phyloP scores from a whole-genome alignment of 768 basidiomycete species.

The Rubroboletus satanas region DNA sequence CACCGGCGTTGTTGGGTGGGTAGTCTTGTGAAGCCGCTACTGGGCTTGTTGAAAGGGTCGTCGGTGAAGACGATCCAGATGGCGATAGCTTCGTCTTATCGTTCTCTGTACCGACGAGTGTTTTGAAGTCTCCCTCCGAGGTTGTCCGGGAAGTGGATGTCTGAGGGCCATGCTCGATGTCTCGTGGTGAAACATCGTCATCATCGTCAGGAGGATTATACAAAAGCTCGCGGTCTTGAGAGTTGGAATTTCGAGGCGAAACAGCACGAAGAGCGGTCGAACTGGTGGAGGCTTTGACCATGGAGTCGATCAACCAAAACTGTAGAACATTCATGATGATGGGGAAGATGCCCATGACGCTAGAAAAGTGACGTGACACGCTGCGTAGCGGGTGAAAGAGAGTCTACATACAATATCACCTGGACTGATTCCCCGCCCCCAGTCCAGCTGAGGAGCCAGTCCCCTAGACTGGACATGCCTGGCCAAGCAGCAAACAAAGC shows the following conservation, averaged over 20 bases:
- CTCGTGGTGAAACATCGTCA: conserved; percentile 34
- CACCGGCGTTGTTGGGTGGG: conserved; percentile 53
- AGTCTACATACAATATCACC: conserved; percentile 69
- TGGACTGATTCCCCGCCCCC: conserved; percentile 61
- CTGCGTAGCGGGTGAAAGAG: neutral
- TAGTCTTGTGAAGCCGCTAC: conserved; percentile 36
- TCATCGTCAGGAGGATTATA: conserved; percentile 58
- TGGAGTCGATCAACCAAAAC: conserved; percentile 94
- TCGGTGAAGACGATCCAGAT: conserved; percentile 17
- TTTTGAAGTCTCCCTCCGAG: conserved; percentile 23
- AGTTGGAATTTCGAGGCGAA: conserved; percentile 36
- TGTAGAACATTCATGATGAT: conserved; percentile 86
- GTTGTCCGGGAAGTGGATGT: conserved; percentile 36
- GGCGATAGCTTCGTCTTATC: conserved; percentile 7
- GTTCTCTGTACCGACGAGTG: conserved; percentile 17
- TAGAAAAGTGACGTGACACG: conserved; percentile 28
- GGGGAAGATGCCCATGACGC: conserved; percentile 90
- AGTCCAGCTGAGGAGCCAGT: conserved; percentile 83
- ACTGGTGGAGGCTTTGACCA: conserved; percentile 68
- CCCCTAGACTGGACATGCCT: conserved; percentile 69
- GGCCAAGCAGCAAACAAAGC: conserved; percentile 68
- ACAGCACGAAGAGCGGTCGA: conserved; percentile 40
- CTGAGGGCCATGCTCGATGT: conserved; percentile 46
- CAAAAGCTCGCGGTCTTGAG: conserved; percentile 56
- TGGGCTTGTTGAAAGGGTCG: conserved; percentile 4